Evolutionary conservation across 179 eudicot genomes (phyloP), one percentile per base, ranked within the genome.

Genomic region (Sideroxylon spinosum): DNA sequence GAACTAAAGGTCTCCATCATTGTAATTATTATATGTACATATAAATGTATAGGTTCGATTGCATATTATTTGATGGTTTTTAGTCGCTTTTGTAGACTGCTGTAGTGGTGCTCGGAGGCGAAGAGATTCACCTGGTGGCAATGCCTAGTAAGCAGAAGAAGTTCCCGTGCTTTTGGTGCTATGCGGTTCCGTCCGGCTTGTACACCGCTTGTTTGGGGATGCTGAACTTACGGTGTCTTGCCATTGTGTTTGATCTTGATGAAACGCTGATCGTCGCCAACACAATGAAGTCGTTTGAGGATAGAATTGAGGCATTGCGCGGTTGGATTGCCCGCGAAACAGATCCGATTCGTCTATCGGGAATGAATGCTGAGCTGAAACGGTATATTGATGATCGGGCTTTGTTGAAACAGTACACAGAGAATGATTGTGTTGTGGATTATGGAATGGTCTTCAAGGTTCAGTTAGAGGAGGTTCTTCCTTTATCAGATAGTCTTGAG

Each of bases 151-250:
- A 87, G 84, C 90, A 85, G 81, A 92, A 95, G 87, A 95, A 86
- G 69, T 90, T 90, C 80, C 99, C 98, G 0, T 93, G 99, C 66
- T 95, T 95, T 82, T 95, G 99, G 99, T 91, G 98, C 76, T 95
- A 82, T 63, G 63, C 85, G 0, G 91, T 91, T 62, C 90, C 93
- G 9, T 23, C 68, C 26, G 90, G 91, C n/a, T 80, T 92, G 32
- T 95, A 93, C 50, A 69, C 77, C 10, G 72, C 91, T 13, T 93
- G 98, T 81, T 76, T 92, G 68, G 86, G 89, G 75, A 90, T 95
- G 99, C 82, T 95, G 76, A 95, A 95, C 76, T 65, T 86, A 56
- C 83, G 99, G 19, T 95, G 99, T 73, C 82, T 95, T 56, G 84
- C 97, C 0, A 91, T 95, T 80, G 99, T 95, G 16, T 95, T 95